Evolutionary conservation across 495 filamentous ascomycete genomes (phyloP).

Genomic region (Penicillium daleae): DNA sequence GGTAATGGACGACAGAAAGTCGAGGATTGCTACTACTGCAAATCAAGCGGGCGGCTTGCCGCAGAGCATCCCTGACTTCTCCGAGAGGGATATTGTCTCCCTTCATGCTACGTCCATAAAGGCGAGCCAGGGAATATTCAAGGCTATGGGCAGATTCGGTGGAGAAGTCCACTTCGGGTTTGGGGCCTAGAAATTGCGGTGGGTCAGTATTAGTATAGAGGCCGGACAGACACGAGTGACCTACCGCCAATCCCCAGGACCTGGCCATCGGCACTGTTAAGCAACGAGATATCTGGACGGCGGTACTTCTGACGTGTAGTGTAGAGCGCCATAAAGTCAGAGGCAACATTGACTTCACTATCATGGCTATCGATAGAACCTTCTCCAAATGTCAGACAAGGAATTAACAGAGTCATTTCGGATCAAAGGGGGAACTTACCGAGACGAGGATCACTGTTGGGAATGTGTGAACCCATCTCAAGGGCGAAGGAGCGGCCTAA

Average conservation of each 20-base stretch:
- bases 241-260: conserved; percentile 7
- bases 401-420: background rate
- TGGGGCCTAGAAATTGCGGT: conserved; percentile 16
- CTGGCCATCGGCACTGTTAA: conserved; percentile 20
- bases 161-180: conserved; percentile 12
- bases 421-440: conserved; percentile 38
- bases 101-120: conserved; percentile 68
- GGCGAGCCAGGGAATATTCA: conserved; percentile 47
- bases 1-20: conserved; percentile 75
- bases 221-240: background rate
- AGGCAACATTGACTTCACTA: conserved; percentile 81
- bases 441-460: conserved; percentile 83
- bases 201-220: background rate
- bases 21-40: conserved; percentile 74
- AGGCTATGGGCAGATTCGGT: conserved; percentile 29
- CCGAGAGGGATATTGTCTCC: conserved; percentile 68
- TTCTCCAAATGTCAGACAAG: conserved; percentile 9
- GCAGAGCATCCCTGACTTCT: conserved; percentile 77
- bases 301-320: conserved; percentile 96
- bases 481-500: conserved; percentile 94
- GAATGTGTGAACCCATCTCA: conserved; percentile 88
- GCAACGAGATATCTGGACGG: conserved; percentile 64
- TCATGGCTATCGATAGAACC: conserved; percentile 72
- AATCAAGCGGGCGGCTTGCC: conserved; percentile 81
- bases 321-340: conserved; percentile 94